Evolutionary conservation across 768 basidiomycete genomes (phyloP), one percentile per base, ranked within the genome.

Genomic region (Omphalotus guepiniiformis): DNA sequence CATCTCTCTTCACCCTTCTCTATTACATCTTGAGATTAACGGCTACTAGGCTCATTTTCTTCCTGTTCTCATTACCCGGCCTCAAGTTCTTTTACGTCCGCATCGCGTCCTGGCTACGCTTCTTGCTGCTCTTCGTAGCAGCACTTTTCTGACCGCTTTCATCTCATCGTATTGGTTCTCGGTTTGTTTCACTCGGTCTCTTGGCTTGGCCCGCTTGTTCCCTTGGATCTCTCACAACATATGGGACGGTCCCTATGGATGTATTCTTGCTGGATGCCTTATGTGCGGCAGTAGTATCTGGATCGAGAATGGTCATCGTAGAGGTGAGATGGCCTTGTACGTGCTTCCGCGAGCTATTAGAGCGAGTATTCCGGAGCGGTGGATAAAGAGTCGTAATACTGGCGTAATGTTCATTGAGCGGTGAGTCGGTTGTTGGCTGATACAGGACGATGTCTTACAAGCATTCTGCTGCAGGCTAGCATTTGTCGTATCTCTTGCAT

Each of bases 261-360:
- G 83, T 50, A 64, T 83, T 25, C 63, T 89, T 50, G 74, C 70
- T 3, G 88, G 84, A 18, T 85, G 83, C 50, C 60, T 91, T 35
- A 64, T 74, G 15, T 90, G 88, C 51, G 88, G 88, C 3, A 68
- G 74, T 47, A 88, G 86, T 46, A 88, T 91, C 35, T 88, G 82
- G 79, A 75, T 90, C 22, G 88, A 91, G 58, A 80, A 83, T 50
- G 82, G 80, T 2, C 68, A 70, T 46, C 67, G 88, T 52, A 68
- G 88, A 43, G 85, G 86, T 4, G 88, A 91, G 65, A 86, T 91
- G 68, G 82, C 86, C 0, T 60, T 90, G 25, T 90, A 90, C 55
- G 88, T 89, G 43, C 66, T 90, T 4, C 87, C 88, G 2, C 71
- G 77, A 46, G 88, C 86, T 11, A 52, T 90, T 25, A 70, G 83